These are phyloP conservation scores for Nothophytophthora sp. DNA, from an alignment of 352 stramenopile species.

Conservation along the genomic window DNA sequence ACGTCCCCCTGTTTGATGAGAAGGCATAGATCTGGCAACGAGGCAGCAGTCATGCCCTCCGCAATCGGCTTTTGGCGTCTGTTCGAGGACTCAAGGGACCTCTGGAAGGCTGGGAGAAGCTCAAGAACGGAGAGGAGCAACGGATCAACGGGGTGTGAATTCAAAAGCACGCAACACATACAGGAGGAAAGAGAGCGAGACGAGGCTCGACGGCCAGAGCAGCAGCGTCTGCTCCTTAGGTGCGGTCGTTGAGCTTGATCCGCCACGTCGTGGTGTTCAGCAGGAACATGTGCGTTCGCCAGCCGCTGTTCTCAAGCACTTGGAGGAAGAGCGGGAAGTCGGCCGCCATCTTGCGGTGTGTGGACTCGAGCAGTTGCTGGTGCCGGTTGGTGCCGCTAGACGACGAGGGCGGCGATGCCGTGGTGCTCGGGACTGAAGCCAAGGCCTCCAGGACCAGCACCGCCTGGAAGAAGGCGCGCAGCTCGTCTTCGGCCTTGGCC, in stretches of 20 bases:
- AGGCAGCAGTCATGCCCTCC: neutral
- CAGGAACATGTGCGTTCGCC: conserved; percentile 75
- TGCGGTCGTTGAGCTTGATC: conserved; percentile 55
- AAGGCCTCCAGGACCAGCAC: conserved; percentile 55
- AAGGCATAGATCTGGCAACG: conserved; percentile 52
- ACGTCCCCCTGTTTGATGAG: conserved; percentile 49
- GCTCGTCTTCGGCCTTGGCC: conserved; percentile 54
- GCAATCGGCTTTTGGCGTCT: neutral
- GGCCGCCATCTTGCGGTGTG: conserved; percentile 44
- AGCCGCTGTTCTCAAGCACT: conserved; percentile 59
- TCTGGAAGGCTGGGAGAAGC: too few species aligned
- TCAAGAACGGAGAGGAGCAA: too few species aligned
- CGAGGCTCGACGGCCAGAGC: neutral
- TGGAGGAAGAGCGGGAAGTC: conserved; percentile 72
- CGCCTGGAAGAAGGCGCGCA: conserved; percentile 77
- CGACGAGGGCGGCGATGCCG: conserved; percentile 8
- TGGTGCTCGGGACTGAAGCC: conserved; percentile 4
- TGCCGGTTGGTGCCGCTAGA: conserved; percentile 19
- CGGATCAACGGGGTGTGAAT: too few species aligned
- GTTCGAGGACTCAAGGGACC: neutral
- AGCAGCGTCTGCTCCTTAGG: conserved; percentile 16
- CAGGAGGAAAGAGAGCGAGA: neutral
- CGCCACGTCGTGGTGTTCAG: conserved; percentile 67
- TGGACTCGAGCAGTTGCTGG: conserved; percentile 42
- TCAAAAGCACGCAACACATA: neutral